These are phyloP conservation scores for Dactylorhiza incarnata DNA, from an alignment of 106 monocot genomes.

Conservation along the genomic window DNA sequence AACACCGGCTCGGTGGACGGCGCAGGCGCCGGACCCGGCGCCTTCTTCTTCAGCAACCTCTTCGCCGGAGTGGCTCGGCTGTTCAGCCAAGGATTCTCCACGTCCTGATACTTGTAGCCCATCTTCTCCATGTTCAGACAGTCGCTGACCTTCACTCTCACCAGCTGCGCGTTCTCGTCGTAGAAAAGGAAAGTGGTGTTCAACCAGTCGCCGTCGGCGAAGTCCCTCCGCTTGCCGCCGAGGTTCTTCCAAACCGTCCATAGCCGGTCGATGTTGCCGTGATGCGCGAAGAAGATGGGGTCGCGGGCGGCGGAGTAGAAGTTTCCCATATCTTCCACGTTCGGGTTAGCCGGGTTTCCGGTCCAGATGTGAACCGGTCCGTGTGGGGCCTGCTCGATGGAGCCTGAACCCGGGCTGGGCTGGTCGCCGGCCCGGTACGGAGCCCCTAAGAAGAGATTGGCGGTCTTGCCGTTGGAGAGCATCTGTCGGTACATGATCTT, in stretches of 20 bases:
- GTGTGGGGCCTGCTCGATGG: constrained; percentile 38
- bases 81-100: constrained; percentile 10
- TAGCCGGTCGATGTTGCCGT: constrained; percentile 41
- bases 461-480: constrained; percentile 33
- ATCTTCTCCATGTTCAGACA: neutral
- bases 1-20: neutral
- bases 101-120: constrained; percentile 11
- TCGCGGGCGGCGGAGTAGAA: constrained; percentile 48
- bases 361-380: constrained; percentile 25
- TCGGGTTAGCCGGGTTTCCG: constrained; percentile 13
- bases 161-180: constrained; percentile 15
- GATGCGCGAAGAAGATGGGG: constrained; percentile 42
- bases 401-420: constrained; percentile 25
- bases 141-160: constrained; percentile 17
- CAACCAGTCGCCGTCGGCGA: constrained; percentile 17
- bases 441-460: constrained; percentile 41
- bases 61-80: neutral
- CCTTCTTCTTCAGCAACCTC: neutral
- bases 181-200: constrained; percentile 14
- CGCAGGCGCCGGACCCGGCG: neutral
- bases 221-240: constrained; percentile 2
- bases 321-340: constrained; percentile 37
- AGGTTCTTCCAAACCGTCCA: constrained; percentile 36
- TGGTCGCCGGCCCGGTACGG: constrained; percentile 30
- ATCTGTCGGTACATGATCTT: constrained; percentile 52